Base-by-base conservation (phyloP, 371 early-diverging fungal species). In the Mortierella sp. region DNA sequence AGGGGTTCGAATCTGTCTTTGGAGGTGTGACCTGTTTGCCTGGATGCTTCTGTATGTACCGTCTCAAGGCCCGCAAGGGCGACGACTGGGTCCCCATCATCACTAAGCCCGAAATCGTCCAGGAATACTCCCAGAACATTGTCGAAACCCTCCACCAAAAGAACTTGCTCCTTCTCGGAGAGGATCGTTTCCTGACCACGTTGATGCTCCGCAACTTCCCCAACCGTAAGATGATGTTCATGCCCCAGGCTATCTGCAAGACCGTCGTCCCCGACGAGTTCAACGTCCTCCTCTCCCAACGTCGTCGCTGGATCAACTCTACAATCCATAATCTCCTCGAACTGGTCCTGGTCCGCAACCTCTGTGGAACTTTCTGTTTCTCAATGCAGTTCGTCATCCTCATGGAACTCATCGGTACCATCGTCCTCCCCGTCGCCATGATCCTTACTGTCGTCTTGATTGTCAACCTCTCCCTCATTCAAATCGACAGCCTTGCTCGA, bases 11-110 rank as follows among this genome's bases (percentile, higher is more conserved):
- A 89, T 93, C 95, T 6, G 95, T 98, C 54, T 99, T 98, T 93
- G 99, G 98, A 84, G 97, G 97, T 92, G 98, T 99, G 18, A 99
- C 98, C 27, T 99, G 99, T 90, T 89, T 99, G 43, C 98, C 98
- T 16, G 98, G 99, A 51, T 98, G 98, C 86, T 98, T 98, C 90
- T 95, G 97, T 87, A 97, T 96, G 95, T 98, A 97, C 89, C 92
- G 97, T 48, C 92, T 99, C 75, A 96, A 97, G 87, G 95, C 96
- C 41, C 96, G 93, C 79, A 95, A 96, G 87, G 91, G 93, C 1
- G 90, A 91, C 5, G 93, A 93, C 32, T 93, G 93, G 93, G 93
- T 93, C 3, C 96, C 95, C 74, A 98, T 94, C 72, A 91, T 99
- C 86, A 93, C 93, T 88, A 92, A 97, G 88, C 94, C 98, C 75